These are phyloP conservation scores for Lepidium aucheri DNA, from an alignment of 345 rosid genomes.

Conservation along the genomic window DNA sequence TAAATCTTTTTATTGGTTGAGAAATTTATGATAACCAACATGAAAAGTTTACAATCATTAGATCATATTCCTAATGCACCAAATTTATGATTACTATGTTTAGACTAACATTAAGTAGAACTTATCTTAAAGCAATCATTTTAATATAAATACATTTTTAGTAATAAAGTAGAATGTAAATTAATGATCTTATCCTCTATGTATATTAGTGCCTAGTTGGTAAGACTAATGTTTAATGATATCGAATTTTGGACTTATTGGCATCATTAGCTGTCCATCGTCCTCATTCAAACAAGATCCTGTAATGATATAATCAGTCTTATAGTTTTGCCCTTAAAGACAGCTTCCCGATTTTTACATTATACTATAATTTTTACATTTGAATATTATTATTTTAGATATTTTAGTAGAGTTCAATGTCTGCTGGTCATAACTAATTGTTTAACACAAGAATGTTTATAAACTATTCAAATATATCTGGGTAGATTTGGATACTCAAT, in stretches of 20 bases:
- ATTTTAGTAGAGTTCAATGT: background rate
- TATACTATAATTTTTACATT: background rate
- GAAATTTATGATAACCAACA: background rate
- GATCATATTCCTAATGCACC: background rate
- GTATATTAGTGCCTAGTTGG: constrained; percentile 2
- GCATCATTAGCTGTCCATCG: constrained; percentile 19
- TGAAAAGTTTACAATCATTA: background rate
- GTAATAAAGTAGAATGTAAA: background rate
- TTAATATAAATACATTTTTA: background rate
- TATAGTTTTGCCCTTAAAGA: constrained; percentile 6
- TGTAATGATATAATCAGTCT: background rate
- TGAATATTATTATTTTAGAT: too few species aligned
- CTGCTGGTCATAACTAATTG: background rate
- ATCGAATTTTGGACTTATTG: background rate
- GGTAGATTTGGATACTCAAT: background rate
- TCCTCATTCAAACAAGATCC: background rate
- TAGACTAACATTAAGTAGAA: background rate
- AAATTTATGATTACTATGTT: background rate
- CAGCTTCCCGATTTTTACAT: background rate
- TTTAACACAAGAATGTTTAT: background rate
- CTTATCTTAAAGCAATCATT: constrained; percentile 1
- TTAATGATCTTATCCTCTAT: constrained; percentile 5
- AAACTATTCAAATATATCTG: background rate
- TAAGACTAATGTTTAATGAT: background rate
- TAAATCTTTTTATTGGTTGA: background rate